A percentile compares a stretch with the other conserved stretches of the same genome.
Conservation (phyloP, 345 rosid species). For the Eucalyptus tenuipes region DNA sequence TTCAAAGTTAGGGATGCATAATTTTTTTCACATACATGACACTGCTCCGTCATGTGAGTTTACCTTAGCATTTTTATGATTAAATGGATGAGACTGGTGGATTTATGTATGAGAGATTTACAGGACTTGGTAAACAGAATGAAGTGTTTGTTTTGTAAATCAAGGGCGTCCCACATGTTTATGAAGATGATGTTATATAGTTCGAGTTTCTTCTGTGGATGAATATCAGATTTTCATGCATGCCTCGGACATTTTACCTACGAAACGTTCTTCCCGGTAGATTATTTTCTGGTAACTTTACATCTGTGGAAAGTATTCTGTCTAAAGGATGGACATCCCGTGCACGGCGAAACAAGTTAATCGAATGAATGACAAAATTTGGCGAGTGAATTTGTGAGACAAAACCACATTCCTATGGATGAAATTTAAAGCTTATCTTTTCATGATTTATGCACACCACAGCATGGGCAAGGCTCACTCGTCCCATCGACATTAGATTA, state of each 20-base stretch:
- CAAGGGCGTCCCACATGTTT: background rate
- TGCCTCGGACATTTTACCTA: background rate
- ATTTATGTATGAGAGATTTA: background rate
- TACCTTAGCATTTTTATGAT: background rate
- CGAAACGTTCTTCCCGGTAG: background rate
- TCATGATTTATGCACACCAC: background rate
- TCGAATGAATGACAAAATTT: background rate
- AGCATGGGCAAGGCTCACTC: background rate
- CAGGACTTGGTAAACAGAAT: background rate
- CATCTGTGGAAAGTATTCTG: background rate
- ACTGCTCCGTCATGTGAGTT: background rate
- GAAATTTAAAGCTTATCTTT: background rate
- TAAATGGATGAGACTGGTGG: background rate
- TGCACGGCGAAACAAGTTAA: background rate
- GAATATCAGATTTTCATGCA: background rate
- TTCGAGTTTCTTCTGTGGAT: background rate
- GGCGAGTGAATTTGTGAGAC: background rate
- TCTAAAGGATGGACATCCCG: no score
- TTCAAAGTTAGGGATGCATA: slow-evolving; percentile 58
- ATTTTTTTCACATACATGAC: background rate
- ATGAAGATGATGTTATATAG: background rate
- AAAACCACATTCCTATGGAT: background rate
- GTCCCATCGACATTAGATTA: no score
- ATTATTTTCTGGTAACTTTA: background rate
- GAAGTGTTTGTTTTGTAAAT: background rate